Percentiles rank a stretch among this genome's conserved stretches.
Conservation (phyloP, 441 rosid species). For the Corymbia citriodora region DNA sequence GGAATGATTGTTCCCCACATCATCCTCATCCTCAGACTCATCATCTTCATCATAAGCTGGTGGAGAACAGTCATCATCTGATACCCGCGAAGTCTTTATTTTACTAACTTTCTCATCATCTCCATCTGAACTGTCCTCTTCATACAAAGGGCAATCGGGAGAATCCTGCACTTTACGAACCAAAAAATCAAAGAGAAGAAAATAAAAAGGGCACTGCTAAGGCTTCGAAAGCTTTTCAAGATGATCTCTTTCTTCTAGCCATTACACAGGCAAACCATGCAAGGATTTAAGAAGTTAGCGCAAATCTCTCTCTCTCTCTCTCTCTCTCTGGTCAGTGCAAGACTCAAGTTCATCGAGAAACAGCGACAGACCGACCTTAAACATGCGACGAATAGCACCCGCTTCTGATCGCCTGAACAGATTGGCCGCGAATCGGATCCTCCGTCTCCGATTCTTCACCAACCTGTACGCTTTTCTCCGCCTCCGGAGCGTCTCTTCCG, state of each 20-base stretch:
- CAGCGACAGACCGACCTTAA: constrained; percentile 39
- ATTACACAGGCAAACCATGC: not conserved
- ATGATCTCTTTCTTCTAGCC: not conserved
- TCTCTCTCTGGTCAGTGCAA: not conserved
- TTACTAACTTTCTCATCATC: too few species aligned
- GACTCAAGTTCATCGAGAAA: not conserved
- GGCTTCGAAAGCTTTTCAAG: too few species aligned
- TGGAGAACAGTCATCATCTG: too few species aligned
- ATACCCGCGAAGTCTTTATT: too few species aligned
- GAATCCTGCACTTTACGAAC: too few species aligned
- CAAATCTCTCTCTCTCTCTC: too few species aligned
- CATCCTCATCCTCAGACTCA: not conserved
- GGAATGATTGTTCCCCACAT: too few species aligned
- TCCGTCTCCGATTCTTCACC: constrained; percentile 78
- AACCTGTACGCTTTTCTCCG: constrained; percentile 90
- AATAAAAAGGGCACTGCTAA: too few species aligned
- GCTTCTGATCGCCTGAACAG: constrained; percentile 77
- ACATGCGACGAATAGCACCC: constrained; percentile 67
- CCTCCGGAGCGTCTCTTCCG: constrained; percentile 80
- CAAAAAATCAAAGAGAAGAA: too few species aligned
- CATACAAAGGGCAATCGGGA: too few species aligned
- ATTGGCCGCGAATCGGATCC: constrained; percentile 91
- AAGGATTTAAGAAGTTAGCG: not conserved
- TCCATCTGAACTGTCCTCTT: too few species aligned
- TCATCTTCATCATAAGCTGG: not conserved